Base-by-base conservation (phyloP, 2,329 filamentous ascomycete genomes). In the Fusarium longipes region DNA sequence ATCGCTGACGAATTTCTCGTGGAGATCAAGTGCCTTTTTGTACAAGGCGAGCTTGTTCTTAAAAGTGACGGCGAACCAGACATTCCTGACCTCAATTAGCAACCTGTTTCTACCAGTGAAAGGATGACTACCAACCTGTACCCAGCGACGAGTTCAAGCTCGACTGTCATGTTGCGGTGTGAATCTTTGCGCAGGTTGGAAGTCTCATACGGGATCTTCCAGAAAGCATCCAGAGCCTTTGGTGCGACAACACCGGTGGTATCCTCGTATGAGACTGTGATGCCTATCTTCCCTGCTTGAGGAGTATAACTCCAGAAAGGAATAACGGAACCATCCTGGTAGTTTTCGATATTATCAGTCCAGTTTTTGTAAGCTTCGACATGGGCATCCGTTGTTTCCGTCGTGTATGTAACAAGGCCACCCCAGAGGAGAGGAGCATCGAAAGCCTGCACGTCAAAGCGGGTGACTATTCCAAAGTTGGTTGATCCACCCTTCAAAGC, bases 401-500 rank as follows among this genome's bases (percentile, higher is more conserved):
- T 39, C 17, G 64, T 40, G 25, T 67, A 67, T 3, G 58, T 63
- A 20, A 67, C 65, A 1, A 67, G 58, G 5, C 65, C 65, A 9
- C 63, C 65, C 63, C 65, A 67, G 42, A 67, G 58, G 6, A 55
- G 57, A 12, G 58, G 58, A 33, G 63, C 49, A 3, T 67, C 58
- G 20, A 67, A 67, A 8, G 65, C 53, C 18, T 67, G 65, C 2
- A 67, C 47, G n/a, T 67, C 65, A 33, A 67, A 63, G 53, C 65
- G 65, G 33, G 65, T 67, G 33, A 67, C 63, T 48, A 67, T 67
- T 3, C 65, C 65, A 3, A 67, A 67, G 36, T 67, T 67, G 11
- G 57, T 50, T 6, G 65, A 67, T 2, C 63, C 63, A 12, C 63
- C 65, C 12, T 67, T 67, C 2, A 67, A 58, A 2, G 49, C 65